phyloP scores from a whole-genome alignment of 1,284 basidiomycete species.

The Fereydounia khargensis region DNA sequence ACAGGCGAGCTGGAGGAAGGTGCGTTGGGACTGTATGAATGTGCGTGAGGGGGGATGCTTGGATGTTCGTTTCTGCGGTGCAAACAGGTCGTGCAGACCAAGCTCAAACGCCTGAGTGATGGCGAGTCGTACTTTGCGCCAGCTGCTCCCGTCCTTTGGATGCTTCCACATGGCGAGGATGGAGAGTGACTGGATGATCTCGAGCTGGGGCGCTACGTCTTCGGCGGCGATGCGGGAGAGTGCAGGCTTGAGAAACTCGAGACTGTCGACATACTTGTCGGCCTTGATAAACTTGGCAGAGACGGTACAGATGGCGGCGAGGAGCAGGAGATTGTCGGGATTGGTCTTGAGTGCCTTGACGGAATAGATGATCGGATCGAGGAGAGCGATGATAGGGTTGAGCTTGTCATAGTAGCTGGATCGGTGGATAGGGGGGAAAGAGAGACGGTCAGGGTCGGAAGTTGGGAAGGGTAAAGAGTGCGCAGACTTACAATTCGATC shows the following conservation, averaged over 20 bases:
- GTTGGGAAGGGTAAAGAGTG: no score
- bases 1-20: slow-evolving; percentile 28
- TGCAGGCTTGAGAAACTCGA: slow-evolving; percentile 65
- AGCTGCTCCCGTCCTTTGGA: slow-evolving; percentile 57
- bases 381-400: slow-evolving; percentile 50
- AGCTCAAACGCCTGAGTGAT: slow-evolving; percentile 58
- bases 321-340: slow-evolving; percentile 71
- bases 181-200: slow-evolving; percentile 75
- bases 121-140: slow-evolving; percentile 55
- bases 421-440: no score
- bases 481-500: no score
- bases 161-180: slow-evolving; percentile 82
- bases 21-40: slow-evolving; percentile 32
- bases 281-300: slow-evolving; percentile 80
- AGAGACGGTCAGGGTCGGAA: no score
- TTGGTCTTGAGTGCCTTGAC: slow-evolving; percentile 65
- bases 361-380: slow-evolving; percentile 57
- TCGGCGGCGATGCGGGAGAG: slow-evolving; percentile 67
- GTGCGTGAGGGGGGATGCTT: slow-evolving; percentile 23
- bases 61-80: slow-evolving; percentile 25
- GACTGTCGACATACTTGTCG: slow-evolving; percentile 56
- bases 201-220: slow-evolving; percentile 71
- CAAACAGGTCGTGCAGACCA: slow-evolving; percentile 47
- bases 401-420: slow-evolving; percentile 35
- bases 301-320: slow-evolving; percentile 76